phyloP scores from a whole-genome alignment of 345 rosid species.

The Noccaea caerulescens region DNA sequence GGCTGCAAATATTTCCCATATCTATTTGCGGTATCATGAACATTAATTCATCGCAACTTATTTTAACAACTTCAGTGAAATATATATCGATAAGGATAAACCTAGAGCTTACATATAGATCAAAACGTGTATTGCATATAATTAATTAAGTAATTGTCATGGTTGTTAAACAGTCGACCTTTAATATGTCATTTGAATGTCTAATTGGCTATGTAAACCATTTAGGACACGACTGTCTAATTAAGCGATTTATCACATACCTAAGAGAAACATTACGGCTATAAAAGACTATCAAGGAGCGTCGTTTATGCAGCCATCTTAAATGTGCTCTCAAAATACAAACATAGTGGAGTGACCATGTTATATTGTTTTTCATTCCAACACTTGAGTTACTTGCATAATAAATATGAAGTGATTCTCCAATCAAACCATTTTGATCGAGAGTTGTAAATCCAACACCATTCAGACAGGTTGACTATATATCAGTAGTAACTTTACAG shows the following conservation, averaged over 20 bases:
- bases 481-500: neutral
- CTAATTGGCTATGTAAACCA: neutral
- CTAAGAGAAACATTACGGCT: neutral
- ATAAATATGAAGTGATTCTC: conserved; percentile 8
- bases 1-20: conserved; percentile 6
- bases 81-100: neutral
- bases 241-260: conserved; percentile 1
- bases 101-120: conserved; percentile 11
- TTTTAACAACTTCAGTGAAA: neutral
- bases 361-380: neutral
- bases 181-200: neutral
- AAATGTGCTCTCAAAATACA: neutral
- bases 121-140: neutral
- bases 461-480: conserved; percentile 11
- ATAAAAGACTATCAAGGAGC: neutral
- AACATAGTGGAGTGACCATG: neutral
- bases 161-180: conserved; percentile 2
- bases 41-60: conserved; percentile 4
- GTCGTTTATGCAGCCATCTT: neutral
- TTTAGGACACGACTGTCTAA: neutral
- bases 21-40: neutral
- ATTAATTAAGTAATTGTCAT: too few species aligned
- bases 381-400: conserved; percentile 25
- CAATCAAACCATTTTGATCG: neutral
- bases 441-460: conserved; percentile 20